A percentile compares a stretch with the other conserved stretches of the same genome.
Conservation (phyloP, 2,329 filamentous ascomycete genomes). For the Alternaria tenuissima region DNA sequence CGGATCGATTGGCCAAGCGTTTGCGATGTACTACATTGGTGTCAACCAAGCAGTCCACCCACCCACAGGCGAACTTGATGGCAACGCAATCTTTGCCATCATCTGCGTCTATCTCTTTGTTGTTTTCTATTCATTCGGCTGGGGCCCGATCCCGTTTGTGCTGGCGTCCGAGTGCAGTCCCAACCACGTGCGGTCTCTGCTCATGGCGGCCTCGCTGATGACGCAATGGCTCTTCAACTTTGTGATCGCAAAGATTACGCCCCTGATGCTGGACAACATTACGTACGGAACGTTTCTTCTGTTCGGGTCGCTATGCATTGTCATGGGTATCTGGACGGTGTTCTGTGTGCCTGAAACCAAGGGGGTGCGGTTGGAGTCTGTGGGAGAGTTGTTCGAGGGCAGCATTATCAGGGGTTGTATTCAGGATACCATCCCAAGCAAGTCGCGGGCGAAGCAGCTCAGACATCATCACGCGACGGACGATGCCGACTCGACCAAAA, state of each 20-base stretch:
- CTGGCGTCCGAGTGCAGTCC: constrained; percentile 54
- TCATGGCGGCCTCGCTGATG: constrained; percentile 57
- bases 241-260: constrained; percentile 49
- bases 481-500: constrained; percentile 37
- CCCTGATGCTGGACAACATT: constrained; percentile 54
- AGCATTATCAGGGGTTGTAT: constrained; percentile 52
- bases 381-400: constrained; percentile 54
- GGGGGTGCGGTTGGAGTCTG: constrained; percentile 53
- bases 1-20: constrained; percentile 54
- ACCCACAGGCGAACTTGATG: constrained; percentile 43
- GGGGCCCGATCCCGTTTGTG: constrained; percentile 57
- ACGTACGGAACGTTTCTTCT: constrained; percentile 56
- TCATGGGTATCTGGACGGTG: constrained; percentile 54
- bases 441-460: constrained; percentile 49
- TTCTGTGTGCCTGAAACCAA: constrained; percentile 57
- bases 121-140: constrained; percentile 58
- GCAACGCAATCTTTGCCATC: constrained; percentile 56
- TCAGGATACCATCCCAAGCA: constrained; percentile 50
- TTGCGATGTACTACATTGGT: constrained; percentile 52
- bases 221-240: constrained; percentile 55
- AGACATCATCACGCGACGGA: constrained; percentile 42
- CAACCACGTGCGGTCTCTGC: constrained; percentile 52
- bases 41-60: constrained; percentile 49
- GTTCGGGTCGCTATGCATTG: constrained; percentile 53
- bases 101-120: constrained; percentile 62